Base-by-base conservation (phyloP, 768 basidiomycete genomes). In the Tricholoma saponaceum region DNA sequence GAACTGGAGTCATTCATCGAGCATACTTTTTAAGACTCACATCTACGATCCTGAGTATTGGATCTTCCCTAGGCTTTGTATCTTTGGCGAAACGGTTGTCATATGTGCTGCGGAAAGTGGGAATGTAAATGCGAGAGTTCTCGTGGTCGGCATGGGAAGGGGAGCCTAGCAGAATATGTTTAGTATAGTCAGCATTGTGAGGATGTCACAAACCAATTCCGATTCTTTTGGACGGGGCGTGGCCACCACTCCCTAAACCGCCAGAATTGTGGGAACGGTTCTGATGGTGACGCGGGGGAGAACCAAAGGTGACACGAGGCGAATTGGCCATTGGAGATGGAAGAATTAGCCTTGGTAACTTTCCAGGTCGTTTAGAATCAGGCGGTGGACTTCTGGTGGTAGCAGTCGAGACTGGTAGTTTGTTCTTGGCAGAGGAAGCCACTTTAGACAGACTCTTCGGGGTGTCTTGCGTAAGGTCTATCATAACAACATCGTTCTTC, bases 391-490 rank as follows among this genome's bases (percentile, higher is more conserved):
- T n/a, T 23, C 14, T 25, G 35, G 25, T n/a, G 2, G n/a, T 10
- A 13, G 10, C 5, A 10, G 20, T 53, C 20, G 28, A 43, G n/a
- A 25, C 26, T 25, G 28, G 22, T 2, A 18, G 3, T 44, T 22
- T 54, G 30, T 43, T 43, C 30, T 54, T 53, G 13, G 33, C 33
- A 18, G n/a, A 32, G 16, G 37, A 26, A 37, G 51, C 39, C 9
- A 37, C 23, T 51, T 54, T 55, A 7, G 54, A 51, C 25, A 12
- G 22, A 8, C 16, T 35, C 20, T 50, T 47, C 35, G 67, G 64
- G 16, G 60, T 54, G 43, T 75, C 72, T 18, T 65, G 58, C n/a
- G 77, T 81, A 55, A 82, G 70, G 64, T 83, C 81, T 56, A 81
- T 75, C 43, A 73, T 78, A 7, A 70, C 62, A 20, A 60, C 58